Conservation (phyloP, 2,329 filamentous ascomycete species). For the Fusarium sp. region DNA sequence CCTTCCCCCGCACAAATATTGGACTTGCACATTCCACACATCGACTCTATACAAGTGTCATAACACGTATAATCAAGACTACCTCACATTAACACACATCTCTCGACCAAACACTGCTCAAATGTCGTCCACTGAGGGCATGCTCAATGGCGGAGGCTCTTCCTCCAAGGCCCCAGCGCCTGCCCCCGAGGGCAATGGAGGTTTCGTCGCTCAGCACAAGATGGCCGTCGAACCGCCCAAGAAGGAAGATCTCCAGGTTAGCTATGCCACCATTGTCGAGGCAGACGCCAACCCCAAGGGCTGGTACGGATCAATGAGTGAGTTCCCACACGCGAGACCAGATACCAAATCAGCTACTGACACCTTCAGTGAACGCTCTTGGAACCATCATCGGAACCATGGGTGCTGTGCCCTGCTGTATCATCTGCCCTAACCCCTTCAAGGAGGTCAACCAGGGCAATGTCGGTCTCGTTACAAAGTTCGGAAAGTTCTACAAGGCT, state of each 20-base stretch:
- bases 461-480: slow-evolving; percentile 94
- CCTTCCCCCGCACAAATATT: slow-evolving; percentile 18
- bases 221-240: slow-evolving; percentile 83
- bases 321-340: slow-evolving; percentile 49
- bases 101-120: slow-evolving; percentile 7
- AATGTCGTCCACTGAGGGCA: slow-evolving; percentile 37
- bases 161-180: slow-evolving; percentile 47
- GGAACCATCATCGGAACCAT: slow-evolving; percentile 79
- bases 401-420: slow-evolving; percentile 90
- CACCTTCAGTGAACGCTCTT: slow-evolving; percentile 72
- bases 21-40: background rate
- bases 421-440: slow-evolving; percentile 95
- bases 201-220: slow-evolving; percentile 63
- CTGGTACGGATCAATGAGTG: slow-evolving; percentile 92
- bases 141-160: slow-evolving; percentile 46
- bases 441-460: slow-evolving; percentile 92
- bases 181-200: slow-evolving; percentile 44
- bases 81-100: background rate
- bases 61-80: background rate
- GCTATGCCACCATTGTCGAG: slow-evolving; percentile 74
- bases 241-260: slow-evolving; percentile 85
- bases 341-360: background rate
- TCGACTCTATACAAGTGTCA: background rate
- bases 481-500: slow-evolving; percentile 92
- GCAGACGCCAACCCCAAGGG: slow-evolving; percentile 78